Percentiles rank a stretch among this genome's conserved stretches.
Evolutionary conservation across 495 filamentous ascomycete genomes (phyloP).

Genomic region (Aspergillus coremiiformis): DNA sequence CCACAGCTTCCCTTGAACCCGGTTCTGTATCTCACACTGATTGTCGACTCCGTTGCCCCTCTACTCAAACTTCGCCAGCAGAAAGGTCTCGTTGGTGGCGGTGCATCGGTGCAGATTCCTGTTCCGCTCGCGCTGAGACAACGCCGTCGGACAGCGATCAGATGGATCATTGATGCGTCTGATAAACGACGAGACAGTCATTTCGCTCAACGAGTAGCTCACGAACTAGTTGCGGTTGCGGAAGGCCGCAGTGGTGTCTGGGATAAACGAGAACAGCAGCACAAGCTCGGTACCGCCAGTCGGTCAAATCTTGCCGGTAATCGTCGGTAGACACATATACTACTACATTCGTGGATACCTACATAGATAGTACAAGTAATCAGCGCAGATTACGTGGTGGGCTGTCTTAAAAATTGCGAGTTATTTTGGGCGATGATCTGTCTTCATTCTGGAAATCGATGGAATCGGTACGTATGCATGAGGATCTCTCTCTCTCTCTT

Average conservation of each 20-base stretch:
- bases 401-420: neutral
- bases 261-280: slow-evolving; percentile 65
- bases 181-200: slow-evolving; percentile 57
- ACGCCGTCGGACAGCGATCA: slow-evolving; percentile 66
- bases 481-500: no score
- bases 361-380: no score
- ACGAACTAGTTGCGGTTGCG: slow-evolving; percentile 79
- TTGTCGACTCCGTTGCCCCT: slow-evolving; percentile 95
- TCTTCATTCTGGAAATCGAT: neutral
- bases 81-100: slow-evolving; percentile 79
- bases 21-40: slow-evolving; percentile 68
- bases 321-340: slow-evolving; percentile 8
- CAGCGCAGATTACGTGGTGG: no score
- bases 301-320: slow-evolving; percentile 56
- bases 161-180: slow-evolving; percentile 82
- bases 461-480: no score
- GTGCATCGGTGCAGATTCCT: slow-evolving; percentile 73
- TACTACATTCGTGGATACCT: neutral
- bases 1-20: slow-evolving; percentile 71
- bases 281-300: slow-evolving; percentile 64
- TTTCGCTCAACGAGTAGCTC: slow-evolving; percentile 72
- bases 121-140: slow-evolving; percentile 65
- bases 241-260: slow-evolving; percentile 79
- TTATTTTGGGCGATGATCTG: neutral
- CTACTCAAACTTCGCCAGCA: slow-evolving; percentile 68